Evolutionary conservation across 2,329 filamentous ascomycete genomes (phyloP).

Genomic region (Kalmusia sp.): DNA sequence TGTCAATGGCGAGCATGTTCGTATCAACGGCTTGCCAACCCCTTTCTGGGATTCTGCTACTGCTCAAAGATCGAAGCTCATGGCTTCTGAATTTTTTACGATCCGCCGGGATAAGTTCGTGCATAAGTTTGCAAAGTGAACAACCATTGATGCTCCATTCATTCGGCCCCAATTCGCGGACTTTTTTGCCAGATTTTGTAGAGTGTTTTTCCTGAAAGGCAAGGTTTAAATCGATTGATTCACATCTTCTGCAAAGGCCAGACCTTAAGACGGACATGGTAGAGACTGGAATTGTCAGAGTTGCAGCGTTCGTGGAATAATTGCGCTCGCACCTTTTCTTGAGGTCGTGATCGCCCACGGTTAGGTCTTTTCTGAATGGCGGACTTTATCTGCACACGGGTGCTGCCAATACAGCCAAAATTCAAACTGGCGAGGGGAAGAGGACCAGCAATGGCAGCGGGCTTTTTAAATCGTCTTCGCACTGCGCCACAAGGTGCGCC

Average conservation of each 20-base stretch:
- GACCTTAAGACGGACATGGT: background rate
- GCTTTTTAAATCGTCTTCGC: too few species aligned
- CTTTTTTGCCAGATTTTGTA: background rate
- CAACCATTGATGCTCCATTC: background rate
- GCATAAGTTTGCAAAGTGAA: background rate
- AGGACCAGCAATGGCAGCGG: too few species aligned
- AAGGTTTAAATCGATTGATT: background rate
- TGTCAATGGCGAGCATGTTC: too few species aligned
- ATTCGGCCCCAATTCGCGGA: background rate
- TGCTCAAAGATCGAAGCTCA: background rate
- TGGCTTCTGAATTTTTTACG: background rate
- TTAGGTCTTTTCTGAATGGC: too few species aligned
- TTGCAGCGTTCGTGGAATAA: too few species aligned
- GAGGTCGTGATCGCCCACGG: too few species aligned
- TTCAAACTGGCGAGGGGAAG: too few species aligned
- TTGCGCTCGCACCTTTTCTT: too few species aligned
- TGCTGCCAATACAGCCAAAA: too few species aligned
- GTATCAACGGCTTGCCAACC: conserved; percentile 2
- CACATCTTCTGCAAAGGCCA: background rate
- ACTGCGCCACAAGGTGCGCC: too few species aligned
- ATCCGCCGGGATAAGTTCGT: background rate
- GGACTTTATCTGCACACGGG: too few species aligned
- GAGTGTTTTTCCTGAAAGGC: background rate
- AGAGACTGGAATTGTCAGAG: too few species aligned
- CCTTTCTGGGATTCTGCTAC: conserved; percentile 1